phyloP scores from a whole-genome alignment of 306 rosid genomes.

The Luffa aegyptiaca region DNA sequence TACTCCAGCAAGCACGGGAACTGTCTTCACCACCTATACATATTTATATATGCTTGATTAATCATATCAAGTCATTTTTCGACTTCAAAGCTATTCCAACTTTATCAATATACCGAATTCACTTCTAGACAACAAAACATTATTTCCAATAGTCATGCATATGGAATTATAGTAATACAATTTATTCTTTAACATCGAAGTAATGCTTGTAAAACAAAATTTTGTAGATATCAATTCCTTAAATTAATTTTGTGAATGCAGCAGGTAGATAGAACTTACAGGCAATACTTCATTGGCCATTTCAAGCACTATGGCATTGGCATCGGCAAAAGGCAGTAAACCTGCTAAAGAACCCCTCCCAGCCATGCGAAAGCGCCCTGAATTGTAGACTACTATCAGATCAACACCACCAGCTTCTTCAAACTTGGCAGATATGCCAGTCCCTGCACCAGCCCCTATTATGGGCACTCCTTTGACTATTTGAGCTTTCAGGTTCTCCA shows the following conservation, averaged over 20 bases:
- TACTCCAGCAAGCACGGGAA: conserved; percentile 85
- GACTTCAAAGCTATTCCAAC: not conserved
- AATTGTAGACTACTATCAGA: conserved; percentile 79
- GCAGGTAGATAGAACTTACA: conserved; percentile 34
- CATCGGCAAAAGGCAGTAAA: conserved; percentile 86
- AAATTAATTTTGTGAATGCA: conserved; percentile 10
- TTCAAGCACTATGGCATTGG: conserved; percentile 85
- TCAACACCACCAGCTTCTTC: conserved; percentile 96
- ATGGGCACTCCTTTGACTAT: conserved; percentile 57
- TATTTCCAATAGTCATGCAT: not conserved
- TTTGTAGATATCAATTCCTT: conserved; percentile 10
- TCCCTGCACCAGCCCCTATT: conserved; percentile 94
- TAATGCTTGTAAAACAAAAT: not conserved
- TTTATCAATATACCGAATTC: not conserved
- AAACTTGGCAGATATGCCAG: conserved; percentile 94
- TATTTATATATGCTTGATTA: not conserved
- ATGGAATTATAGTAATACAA: not conserved
- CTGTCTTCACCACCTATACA: conserved; percentile 64
- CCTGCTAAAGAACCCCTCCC: conserved; percentile 95
- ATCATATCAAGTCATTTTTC: not conserved
- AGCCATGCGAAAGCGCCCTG: conserved; percentile 96
- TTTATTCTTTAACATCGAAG: not conserved
- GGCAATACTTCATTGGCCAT: conserved; percentile 95
- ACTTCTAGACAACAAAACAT: not conserved
- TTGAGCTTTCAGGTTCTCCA: conserved; percentile 65